Evolutionary conservation across 441 rosid genomes (phyloP).

Genomic region (Daphne laureola): DNA sequence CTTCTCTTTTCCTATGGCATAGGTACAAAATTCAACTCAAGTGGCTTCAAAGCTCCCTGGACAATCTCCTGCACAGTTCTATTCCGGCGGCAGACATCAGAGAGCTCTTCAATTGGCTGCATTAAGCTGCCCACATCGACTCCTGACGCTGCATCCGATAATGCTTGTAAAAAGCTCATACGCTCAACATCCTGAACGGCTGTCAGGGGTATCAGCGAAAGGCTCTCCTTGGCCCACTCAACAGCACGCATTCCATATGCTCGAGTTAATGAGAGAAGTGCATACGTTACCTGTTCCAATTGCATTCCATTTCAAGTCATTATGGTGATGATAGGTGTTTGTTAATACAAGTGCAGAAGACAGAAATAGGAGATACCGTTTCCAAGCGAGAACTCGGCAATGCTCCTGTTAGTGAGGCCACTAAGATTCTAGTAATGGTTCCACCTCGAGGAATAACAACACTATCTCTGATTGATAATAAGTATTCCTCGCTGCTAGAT

Average conservation of each 20-base stretch:
- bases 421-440: conserved; percentile 65
- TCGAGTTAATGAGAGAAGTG: conserved; percentile 68
- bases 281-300: conserved; percentile 55
- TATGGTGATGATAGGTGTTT: background rate
- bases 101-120: conserved; percentile 70
- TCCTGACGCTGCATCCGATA: conserved; percentile 75
- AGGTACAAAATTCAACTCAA: conserved; percentile 49
- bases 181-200: conserved; percentile 74
- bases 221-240: conserved; percentile 72
- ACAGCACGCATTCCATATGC: conserved; percentile 55
- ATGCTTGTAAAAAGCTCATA: conserved; percentile 55
- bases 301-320: conserved; percentile 2
- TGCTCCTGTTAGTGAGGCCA: conserved; percentile 92
- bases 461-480: conserved; percentile 52
- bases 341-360: background rate
- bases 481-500: conserved; percentile 54
- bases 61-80: conserved; percentile 90
- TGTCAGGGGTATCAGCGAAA: conserved; percentile 65
- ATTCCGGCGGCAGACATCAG: conserved; percentile 88
- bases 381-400: conserved; percentile 93
- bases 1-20: conserved; percentile 35
- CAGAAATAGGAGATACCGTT: conserved; percentile 36
- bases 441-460: conserved; percentile 85
- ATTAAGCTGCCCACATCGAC: conserved; percentile 53
- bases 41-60: conserved; percentile 86